Evolutionary conservation across 2,329 filamentous ascomycete genomes (phyloP), one percentile per base, ranked within the genome.

Genomic region (Geosmithia putterillii): DNA sequence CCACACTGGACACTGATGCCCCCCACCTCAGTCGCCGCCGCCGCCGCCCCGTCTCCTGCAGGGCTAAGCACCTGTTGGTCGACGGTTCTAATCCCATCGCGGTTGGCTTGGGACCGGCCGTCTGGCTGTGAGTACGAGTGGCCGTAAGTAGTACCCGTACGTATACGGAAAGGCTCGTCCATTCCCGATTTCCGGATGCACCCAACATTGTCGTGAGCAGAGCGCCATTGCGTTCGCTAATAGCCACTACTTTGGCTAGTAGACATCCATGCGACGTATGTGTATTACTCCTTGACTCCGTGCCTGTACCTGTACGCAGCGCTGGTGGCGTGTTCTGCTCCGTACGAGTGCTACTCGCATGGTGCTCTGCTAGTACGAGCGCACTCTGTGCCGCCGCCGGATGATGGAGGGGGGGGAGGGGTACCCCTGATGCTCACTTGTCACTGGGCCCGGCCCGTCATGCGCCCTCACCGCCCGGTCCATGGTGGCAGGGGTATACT

Each of bases 21-120:
- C 28, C 28, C 28, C 28, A 32, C 28, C 28, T 25, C 23, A 25
- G 23, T 25, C 23, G 7, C 23, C 6, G 23, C 10, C 23, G 23
- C 10, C 23, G 7, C 23, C 6, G 23, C 10, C 23, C 7, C 15
- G 20, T 38, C 14, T 21, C 14, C 15, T 38, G 36, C 36, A 38
- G 36, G 10, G 28, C 28, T 18, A 38, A 38, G 4, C 36, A 19
- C 4, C 17, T 38, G 36, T 8, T 19, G 17, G 36, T n/a, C 7
- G 10, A 18, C 36, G 14, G 9, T 21, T 23, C 38, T 40, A 40
- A 40, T 4, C 38, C 38, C 19, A 40, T 25, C 19, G 19, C 9
- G 38, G 38, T 25, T 40, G 38, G 38, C 15, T 40, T 40, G 38
- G 38, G 38, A 40, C 38, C 38, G 38, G 5, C 19, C 38, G 38